A percentile compares a stretch with the other conserved stretches of the same genome.
These are phyloP conservation scores for Olyra latifolia DNA, from an alignment of 176 grass and related monocot species.

Conservation along the genomic window DNA sequence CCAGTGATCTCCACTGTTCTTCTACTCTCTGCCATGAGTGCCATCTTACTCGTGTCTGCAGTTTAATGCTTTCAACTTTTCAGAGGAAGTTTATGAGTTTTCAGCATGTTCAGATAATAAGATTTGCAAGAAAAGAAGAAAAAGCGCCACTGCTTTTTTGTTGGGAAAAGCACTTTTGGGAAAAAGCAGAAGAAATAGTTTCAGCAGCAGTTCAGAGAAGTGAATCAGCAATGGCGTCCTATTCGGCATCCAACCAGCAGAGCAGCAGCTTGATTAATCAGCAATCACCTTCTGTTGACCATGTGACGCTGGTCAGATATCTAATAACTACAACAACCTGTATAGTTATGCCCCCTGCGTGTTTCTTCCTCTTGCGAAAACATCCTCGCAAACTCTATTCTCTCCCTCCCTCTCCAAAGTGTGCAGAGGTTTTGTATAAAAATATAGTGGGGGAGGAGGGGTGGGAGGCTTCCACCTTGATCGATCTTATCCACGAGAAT, in stretches of 20 bases:
- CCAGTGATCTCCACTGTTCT: constrained; percentile 21
- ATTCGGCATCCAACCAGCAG: neutral
- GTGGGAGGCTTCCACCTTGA: too few species aligned
- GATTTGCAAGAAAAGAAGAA: neutral
- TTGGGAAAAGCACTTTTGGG: neutral
- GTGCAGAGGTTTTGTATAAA: too few species aligned
- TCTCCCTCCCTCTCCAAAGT: too few species aligned
- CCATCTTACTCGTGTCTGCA: neutral
- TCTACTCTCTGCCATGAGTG: constrained; percentile 10
- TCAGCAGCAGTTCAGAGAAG: neutral
- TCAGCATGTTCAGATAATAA: neutral
- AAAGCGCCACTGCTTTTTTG: neutral
- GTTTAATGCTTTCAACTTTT: neutral
- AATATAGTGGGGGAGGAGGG: too few species aligned
- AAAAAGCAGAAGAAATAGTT: neutral
- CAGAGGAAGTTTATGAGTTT: neutral
- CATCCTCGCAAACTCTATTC: too few species aligned
- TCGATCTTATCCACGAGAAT: too few species aligned
- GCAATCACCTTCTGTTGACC: neutral
- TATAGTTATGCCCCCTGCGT: neutral
- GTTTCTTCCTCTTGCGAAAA: too few species aligned
- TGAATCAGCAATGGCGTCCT: constrained; percentile 4
- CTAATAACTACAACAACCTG: neutral
- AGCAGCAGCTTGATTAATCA: constrained; percentile 6
- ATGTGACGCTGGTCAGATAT: neutral